These are phyloP conservation scores for Wickerhamomyces bovis DNA, from an alignment of 805 yeast genomes.

Conservation along the genomic window DNA sequence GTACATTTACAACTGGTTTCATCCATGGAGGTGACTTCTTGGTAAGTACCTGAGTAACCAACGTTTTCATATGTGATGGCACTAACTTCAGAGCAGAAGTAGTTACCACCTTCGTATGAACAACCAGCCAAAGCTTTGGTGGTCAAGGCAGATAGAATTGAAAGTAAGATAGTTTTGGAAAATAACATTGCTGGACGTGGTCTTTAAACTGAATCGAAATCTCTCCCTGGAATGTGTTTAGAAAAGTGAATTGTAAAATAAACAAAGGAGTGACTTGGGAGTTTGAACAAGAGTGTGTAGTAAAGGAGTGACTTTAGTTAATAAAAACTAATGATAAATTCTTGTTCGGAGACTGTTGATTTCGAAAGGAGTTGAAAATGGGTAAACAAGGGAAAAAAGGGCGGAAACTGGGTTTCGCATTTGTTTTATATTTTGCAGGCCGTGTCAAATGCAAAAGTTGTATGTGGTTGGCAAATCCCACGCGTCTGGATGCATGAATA, in stretches of 20 bases:
- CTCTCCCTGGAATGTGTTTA: neutral
- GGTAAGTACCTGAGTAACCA: conserved; percentile 82
- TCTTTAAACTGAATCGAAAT: neutral
- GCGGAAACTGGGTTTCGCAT: conserved; percentile 6
- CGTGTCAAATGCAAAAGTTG: neutral
- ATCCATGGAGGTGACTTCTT: conserved; percentile 77
- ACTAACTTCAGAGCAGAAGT: conserved; percentile 68
- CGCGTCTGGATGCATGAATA: neutral
- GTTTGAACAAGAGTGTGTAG: neutral
- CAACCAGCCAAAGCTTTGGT: conserved; percentile 30
- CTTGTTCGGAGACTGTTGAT: conserved; percentile 1
- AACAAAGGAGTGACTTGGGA: neutral
- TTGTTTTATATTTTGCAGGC: conserved; percentile 4
- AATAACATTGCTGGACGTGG: conserved; percentile 13
- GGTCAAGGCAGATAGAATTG: conserved; percentile 17
- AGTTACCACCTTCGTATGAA: conserved; percentile 59
- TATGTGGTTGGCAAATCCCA: neutral
- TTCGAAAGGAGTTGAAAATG: conserved; percentile 10
- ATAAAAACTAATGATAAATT: neutral
- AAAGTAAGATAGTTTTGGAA: conserved; percentile 18
- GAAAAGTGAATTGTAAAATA: neutral
- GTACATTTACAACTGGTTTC: conserved; percentile 63
- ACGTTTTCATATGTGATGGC: conserved; percentile 65
- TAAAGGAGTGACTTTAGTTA: conserved; percentile 1
- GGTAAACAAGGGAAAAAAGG: neutral